A percentile compares a stretch with the other conserved stretches of the same genome.
phyloP scores from a whole-genome alignment of 768 basidiomycete genomes.

The Boletus rufocinnamomeus region DNA sequence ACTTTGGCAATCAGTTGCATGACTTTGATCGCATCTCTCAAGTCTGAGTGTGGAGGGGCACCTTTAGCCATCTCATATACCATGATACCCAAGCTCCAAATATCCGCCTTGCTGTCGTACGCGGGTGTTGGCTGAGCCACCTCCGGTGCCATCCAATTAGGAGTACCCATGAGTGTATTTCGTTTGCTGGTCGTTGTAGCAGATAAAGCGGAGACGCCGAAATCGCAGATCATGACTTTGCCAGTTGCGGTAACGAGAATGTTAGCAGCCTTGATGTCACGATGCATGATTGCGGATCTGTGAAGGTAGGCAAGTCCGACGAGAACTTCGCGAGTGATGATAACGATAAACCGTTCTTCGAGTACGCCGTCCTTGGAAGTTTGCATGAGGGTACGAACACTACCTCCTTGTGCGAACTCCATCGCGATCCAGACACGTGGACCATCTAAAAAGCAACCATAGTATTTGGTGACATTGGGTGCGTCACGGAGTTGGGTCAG shows the following conservation, averaged over 20 bases:
- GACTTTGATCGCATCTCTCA: slow-evolving; percentile 78
- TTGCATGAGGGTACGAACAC: slow-evolving; percentile 91
- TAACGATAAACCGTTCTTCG: slow-evolving; percentile 86
- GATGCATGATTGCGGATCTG: slow-evolving; percentile 91
- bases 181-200: slow-evolving; percentile 85
- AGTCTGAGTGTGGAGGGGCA: slow-evolving; percentile 88
- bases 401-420: slow-evolving; percentile 96
- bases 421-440: slow-evolving; percentile 98
- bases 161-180: slow-evolving; percentile 95
- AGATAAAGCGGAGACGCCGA: slow-evolving; percentile 94
- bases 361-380: slow-evolving; percentile 70
- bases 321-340: slow-evolving; percentile 90
- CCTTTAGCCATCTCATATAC: slow-evolving; percentile 96
- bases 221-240: slow-evolving; percentile 96
- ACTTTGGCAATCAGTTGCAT: slow-evolving; percentile 87
- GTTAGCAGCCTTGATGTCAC: slow-evolving; percentile 98
- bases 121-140: slow-evolving; percentile 86
- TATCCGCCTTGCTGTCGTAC: slow-evolving; percentile 97
- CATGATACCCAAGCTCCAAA: slow-evolving; percentile 97
- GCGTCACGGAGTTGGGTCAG: slow-evolving; percentile 88
- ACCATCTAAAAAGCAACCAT: slow-evolving; percentile 93
- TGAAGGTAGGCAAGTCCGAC: slow-evolving; percentile 87
- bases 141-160: slow-evolving; percentile 99
- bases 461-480: slow-evolving; percentile 92
- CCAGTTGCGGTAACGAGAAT: slow-evolving; percentile 86